These are phyloP conservation scores for Lyophyllum atratum DNA, from an alignment of 768 basidiomycete genomes.

Conservation along the genomic window DNA sequence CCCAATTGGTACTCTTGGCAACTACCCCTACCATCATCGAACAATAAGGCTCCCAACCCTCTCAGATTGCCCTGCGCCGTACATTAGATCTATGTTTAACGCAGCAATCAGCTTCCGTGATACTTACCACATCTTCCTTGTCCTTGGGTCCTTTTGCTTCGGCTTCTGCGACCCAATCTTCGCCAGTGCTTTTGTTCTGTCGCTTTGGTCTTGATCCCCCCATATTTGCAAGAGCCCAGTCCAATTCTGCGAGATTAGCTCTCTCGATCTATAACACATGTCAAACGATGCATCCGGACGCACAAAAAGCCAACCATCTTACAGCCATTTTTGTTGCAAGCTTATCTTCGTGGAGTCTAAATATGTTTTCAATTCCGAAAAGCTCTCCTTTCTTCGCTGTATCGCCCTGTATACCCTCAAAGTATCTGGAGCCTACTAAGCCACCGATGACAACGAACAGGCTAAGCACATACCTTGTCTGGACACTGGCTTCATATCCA, in stretches of 20 bases:
- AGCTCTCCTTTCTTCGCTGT: slow-evolving; percentile 75
- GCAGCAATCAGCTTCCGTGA: background rate
- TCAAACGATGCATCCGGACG: background rate
- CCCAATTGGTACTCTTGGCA: background rate
- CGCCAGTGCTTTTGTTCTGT: slow-evolving; percentile 26
- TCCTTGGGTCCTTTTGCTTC: slow-evolving; percentile 40
- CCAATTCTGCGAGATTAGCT: slow-evolving; percentile 70
- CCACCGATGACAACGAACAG: background rate
- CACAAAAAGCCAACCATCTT: slow-evolving; percentile 25
- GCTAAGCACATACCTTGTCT: slow-evolving; percentile 57
- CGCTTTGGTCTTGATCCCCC: slow-evolving; percentile 41
- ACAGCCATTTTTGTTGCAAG: slow-evolving; percentile 77
- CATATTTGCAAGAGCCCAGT: slow-evolving; percentile 79
- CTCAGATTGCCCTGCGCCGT: slow-evolving; percentile 48
- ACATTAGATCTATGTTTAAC: background rate
- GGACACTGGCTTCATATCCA: slow-evolving; percentile 80
- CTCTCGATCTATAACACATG: slow-evolving; percentile 63
- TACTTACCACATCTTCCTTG: slow-evolving; percentile 42
- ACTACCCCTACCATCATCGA: slow-evolving; percentile 60
- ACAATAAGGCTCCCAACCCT: slow-evolving; percentile 66
- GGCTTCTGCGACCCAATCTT: slow-evolving; percentile 43
- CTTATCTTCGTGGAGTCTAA: slow-evolving; percentile 70
- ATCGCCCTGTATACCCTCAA: slow-evolving; percentile 82
- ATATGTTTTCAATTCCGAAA: slow-evolving; percentile 86
- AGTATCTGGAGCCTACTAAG: slow-evolving; percentile 51